Percentiles rank a stretch among this genome's conserved stretches.
Conservation (phyloP, 176 grass and related monocot species). For the Miscanthus lutarioriparius region DNA sequence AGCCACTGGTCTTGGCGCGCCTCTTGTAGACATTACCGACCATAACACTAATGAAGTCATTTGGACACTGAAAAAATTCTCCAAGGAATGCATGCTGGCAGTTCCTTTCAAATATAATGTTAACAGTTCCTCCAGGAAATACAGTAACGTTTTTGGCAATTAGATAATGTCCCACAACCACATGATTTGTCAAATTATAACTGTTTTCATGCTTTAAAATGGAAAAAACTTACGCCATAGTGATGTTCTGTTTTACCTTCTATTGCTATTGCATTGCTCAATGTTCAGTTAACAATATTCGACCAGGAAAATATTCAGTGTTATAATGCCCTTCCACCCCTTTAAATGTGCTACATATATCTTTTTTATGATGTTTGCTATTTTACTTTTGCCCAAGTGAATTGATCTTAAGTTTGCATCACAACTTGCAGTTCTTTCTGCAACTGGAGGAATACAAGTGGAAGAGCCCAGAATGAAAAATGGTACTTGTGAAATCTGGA, state of each 20-base stretch:
- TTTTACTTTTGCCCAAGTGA: background rate
- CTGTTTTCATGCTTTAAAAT: background rate
- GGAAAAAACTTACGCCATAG: background rate
- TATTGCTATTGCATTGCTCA: background rate
- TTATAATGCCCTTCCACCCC: background rate
- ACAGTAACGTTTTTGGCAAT: background rate
- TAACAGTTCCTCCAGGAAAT: background rate
- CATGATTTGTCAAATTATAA: background rate
- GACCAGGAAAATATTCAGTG: background rate
- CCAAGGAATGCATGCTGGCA: background rate
- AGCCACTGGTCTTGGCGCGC: too few species aligned
- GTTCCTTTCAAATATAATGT: background rate
- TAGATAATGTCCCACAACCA: background rate
- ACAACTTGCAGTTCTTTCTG: slow-evolving; percentile 85
- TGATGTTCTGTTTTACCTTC: background rate
- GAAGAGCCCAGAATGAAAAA: slow-evolving; percentile 58
- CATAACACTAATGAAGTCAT: too few species aligned
- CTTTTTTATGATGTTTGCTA: background rate
- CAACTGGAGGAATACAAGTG: slow-evolving; percentile 87
- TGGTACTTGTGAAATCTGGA: slow-evolving; percentile 58
- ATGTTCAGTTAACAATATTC: background rate
- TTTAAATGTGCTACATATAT: background rate
- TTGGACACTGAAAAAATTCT: background rate
- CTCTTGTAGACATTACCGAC: too few species aligned
- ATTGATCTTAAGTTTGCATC: slow-evolving; percentile 10